Evolutionary conservation across 805 yeast species (phyloP), one percentile per base, ranked within the genome.

Genomic region (Clavispora asparagi): DNA sequence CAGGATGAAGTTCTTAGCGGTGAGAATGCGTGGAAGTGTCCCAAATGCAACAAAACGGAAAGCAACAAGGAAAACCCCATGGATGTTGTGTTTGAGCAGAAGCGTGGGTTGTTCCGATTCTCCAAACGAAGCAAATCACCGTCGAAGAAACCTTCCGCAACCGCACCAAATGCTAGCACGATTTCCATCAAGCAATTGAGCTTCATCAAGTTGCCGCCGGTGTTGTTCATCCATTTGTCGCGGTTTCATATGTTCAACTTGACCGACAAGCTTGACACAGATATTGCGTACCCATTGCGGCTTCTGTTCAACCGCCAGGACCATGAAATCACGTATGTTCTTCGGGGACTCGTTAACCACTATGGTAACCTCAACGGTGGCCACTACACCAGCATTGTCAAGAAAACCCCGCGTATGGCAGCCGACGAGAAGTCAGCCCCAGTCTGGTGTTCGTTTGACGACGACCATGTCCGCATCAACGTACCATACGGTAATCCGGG

Each of bases 21-120:
- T 25, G 91, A 83, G 7, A 85, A 86, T 64, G 87, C 94, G 1
- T 86, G 95, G 95, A 78, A 83, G 52, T 86, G 95, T 68, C 91
- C 94, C 7, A 78, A 80, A 45, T 86, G 95, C 66, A 64, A 62
- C 43, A 65, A 75, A 48, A 39, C 45, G 12, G 37, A 43, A 6
- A 48, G 53, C 36, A 47, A 51, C 19, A 48, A 42, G 30, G 48
- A 47, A 40, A 47, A 33, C 37, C 53, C 50, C 28, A 46, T 54
- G 60, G 50, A 45, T 55, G 56, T 56, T 49, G 76, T 71, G 10
- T 71, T 71, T 51, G 63, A 23, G 57, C 61, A 51, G 55, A 67
- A 55, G 62, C 56, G 60, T 53, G 74, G 70, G 14, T 58, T 70
- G 23, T 69, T 69, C 53, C 59, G 58, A 38, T 56, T 70, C 32